These are phyloP conservation scores for Picea sitchensis DNA, from an alignment of 75 land plant species.

Conservation along the genomic window DNA sequence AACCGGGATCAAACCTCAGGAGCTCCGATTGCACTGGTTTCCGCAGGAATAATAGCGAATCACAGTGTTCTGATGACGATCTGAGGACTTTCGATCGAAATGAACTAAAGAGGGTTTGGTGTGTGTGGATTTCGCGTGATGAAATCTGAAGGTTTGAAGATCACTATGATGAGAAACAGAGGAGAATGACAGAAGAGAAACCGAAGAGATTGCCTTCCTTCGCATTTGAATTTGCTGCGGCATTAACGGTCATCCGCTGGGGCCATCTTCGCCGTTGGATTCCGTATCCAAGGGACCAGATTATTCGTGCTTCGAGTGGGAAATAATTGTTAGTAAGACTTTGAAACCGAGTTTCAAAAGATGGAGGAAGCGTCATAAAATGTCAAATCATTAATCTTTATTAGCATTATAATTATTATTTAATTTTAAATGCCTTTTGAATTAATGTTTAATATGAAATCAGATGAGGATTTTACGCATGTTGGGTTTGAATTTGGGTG, in stretches of 20 bases:
- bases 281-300: not conserved
- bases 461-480: too few species aligned
- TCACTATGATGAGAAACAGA: too few species aligned
- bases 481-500: too few species aligned
- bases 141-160: too few species aligned
- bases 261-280: slow-evolving; percentile 14
- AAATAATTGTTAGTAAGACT: too few species aligned
- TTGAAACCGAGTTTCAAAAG: too few species aligned
- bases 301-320: not conserved
- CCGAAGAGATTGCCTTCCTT: not conserved
- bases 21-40: not conserved
- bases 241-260: slow-evolving; percentile 9
- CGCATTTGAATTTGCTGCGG: slow-evolving; percentile 12
- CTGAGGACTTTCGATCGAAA: not conserved
- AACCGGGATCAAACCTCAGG: not conserved
- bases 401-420: too few species aligned
- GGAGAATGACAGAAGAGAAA: not conserved
- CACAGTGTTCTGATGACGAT: not conserved
- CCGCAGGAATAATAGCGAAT: not conserved
- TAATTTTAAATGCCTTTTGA: too few species aligned
- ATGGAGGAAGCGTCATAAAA: too few species aligned
- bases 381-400: too few species aligned
- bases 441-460: too few species aligned
- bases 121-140: not conserved
- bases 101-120: not conserved